Base-by-base conservation (phyloP, 345 rosid species). In the Corymbia maculata region DNA sequence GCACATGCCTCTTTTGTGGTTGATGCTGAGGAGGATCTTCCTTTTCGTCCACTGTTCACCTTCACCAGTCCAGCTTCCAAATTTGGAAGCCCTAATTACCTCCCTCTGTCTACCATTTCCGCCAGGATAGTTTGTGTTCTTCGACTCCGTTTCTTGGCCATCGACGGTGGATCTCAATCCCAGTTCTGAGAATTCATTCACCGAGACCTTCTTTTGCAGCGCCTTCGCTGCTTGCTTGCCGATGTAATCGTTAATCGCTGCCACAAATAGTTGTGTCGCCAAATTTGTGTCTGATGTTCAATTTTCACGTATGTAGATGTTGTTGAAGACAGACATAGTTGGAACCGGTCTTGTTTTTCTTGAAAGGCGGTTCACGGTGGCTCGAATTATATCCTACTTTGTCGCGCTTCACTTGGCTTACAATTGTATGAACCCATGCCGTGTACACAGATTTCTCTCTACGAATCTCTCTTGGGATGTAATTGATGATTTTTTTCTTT, bases 171-270 rank as follows among this genome's bases (percentile, higher is more conserved):
- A 85, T 85, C 86, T 51, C 26, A 51, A 85, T 24, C 44, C 93
- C 90, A 92, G 88, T 88, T 90, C 93, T 90, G 95, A 93, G 93
- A 95, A 96, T 91, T 95, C 98, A 26, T 97, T 95, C 91, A 89
- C 92, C 86, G 97, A 95, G 89, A 94, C 95, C 89, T 97, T 95
- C 93, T 86, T 97, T 45, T 95, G 98, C 88, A 96, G 99, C 88
- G 98, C 99, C 80, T 97, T 95, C 88, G 98, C 97, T 68, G 98
- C 99, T 93, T 97, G 98, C 91, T 96, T 96, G 96, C 99, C 8
- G 98, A 97, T 99, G 99, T 96, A 90, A 53, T 9, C 30, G 17
- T 55, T 59, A n/a, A 19, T 51, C 30, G 79, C 57, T 4, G 49
- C 17, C 42, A 4, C 42, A 36, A 36, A 36, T 36, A 36, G 42